phyloP scores from a whole-genome alignment of 208 protist species.

The Crithidia brevicula region DNA sequence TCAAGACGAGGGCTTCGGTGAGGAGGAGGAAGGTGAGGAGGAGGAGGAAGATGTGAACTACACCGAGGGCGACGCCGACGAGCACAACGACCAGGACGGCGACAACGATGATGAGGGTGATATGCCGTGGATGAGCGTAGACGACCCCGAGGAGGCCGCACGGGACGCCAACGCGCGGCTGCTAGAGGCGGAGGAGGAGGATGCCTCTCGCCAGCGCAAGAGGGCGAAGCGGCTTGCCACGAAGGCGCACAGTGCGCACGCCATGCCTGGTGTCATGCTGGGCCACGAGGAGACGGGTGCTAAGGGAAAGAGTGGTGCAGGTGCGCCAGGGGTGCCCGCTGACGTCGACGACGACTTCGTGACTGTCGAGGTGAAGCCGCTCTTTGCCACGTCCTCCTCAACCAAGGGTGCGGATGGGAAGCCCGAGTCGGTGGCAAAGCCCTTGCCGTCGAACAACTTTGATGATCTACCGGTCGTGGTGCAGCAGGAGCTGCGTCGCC shows the following conservation, averaged over 20 bases:
- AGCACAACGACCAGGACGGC: conserved; percentile 9
- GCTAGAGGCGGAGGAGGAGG: conserved; percentile 11
- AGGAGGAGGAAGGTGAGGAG: conserved; percentile 31
- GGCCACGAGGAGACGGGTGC: conserved; percentile 7
- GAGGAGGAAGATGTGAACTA: conserved; percentile 22
- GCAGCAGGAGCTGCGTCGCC: conserved; percentile 72
- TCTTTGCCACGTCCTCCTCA: too few relatives aligned
- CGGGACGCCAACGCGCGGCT: conserved; percentile 11
- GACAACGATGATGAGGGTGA: conserved; percentile 10
- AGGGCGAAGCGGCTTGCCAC: conserved; percentile 28
- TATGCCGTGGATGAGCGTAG: conserved; percentile 45
- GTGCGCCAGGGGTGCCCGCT: background rate
- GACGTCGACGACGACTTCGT: conserved; percentile 59
- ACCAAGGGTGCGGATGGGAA: background rate
- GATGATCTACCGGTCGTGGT: conserved; percentile 79
- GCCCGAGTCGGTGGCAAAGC: background rate
- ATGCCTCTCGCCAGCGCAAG: conserved; percentile 5
- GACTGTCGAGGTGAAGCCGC: conserved; percentile 81
- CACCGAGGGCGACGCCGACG: conserved; percentile 1
- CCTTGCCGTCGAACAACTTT: conserved; percentile 72
- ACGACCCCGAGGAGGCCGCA: conserved; percentile 23
- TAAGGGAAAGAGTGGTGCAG: background rate
- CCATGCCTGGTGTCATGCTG: conserved; percentile 66
- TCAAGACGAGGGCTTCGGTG: conserved; percentile 41
- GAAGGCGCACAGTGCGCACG: conserved; percentile 49